phyloP scores from a whole-genome alignment of 176 grass and related monocot genomes.

The Aegilops longissima region DNA sequence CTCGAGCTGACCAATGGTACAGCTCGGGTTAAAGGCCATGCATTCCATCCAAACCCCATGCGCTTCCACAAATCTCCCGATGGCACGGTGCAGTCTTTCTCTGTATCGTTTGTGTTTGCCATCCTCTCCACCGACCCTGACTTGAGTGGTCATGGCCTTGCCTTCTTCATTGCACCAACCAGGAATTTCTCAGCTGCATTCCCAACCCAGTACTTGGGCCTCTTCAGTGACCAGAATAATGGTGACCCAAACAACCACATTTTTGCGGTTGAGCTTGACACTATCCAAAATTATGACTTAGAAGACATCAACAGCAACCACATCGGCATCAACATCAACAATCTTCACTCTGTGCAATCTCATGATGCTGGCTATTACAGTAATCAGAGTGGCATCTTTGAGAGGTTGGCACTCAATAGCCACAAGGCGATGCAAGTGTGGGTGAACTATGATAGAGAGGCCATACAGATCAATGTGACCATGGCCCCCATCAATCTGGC shows the following conservation, averaged over 20 bases:
- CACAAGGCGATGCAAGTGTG: conserved; percentile 11
- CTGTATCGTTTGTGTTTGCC: not conserved
- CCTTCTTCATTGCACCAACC: conserved; percentile 33
- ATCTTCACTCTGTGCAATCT: not conserved
- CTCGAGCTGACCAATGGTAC: conserved; percentile 30
- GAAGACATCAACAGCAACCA: not conserved
- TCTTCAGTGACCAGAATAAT: conserved; percentile 1
- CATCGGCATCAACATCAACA: not conserved
- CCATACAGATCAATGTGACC: not conserved
- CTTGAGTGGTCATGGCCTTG: conserved; percentile 19
- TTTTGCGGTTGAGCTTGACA: conserved; percentile 44
- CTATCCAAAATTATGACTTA: not conserved
- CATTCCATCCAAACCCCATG: not conserved
- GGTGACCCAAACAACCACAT: conserved; percentile 3
- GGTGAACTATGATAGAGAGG: not conserved
- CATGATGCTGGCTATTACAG: not conserved
- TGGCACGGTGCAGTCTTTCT: conserved; percentile 27
- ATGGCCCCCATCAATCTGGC: not conserved
- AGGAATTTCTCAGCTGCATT: conserved; percentile 16
- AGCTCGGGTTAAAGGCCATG: not conserved
- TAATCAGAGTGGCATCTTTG: not conserved
- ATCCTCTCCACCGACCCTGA: not conserved
- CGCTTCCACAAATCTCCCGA: not conserved
- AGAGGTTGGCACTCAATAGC: not conserved
- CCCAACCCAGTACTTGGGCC: conserved; percentile 30